These are phyloP conservation scores for Venturia carpophila DNA, from an alignment of 2,329 filamentous ascomycete species.

Conservation along the genomic window DNA sequence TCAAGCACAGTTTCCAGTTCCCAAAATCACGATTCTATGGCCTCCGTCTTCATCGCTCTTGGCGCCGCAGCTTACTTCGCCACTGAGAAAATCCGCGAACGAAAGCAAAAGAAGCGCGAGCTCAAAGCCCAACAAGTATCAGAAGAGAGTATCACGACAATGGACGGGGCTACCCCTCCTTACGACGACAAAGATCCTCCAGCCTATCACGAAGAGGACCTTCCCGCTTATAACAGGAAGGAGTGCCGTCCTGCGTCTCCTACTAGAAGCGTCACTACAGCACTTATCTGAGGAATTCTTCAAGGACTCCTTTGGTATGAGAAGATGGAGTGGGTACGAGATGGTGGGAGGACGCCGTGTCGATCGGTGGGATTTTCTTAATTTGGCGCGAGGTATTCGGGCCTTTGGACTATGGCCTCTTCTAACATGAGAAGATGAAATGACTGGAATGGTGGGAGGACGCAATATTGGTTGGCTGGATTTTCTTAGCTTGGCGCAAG, in stretches of 20 bases:
- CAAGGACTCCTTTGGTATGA: background rate
- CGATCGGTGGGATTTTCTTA: background rate
- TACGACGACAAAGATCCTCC: background rate
- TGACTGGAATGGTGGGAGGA: background rate
- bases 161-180: background rate
- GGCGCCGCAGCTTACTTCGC: background rate
- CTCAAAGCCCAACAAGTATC: slow-evolving; percentile 5
- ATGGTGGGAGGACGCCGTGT: background rate
- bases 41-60: background rate
- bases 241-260: background rate
- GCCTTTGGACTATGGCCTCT: background rate
- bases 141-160: background rate
- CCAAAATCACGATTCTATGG: background rate
- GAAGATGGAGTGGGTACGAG: background rate
- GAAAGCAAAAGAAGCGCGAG: slow-evolving; percentile 3
- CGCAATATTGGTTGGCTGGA: background rate
- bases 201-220: background rate
- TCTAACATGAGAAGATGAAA: background rate
- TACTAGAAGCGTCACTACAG: background rate
- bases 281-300: background rate
- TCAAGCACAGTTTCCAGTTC: background rate
- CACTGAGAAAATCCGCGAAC: slow-evolving; percentile 7
- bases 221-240: background rate
- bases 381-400: background rate
- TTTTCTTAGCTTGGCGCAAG: background rate